These are phyloP conservation scores for Ceratobasidium sp. DNA, from an alignment of 1,284 basidiomycete genomes.

Conservation along the genomic window DNA sequence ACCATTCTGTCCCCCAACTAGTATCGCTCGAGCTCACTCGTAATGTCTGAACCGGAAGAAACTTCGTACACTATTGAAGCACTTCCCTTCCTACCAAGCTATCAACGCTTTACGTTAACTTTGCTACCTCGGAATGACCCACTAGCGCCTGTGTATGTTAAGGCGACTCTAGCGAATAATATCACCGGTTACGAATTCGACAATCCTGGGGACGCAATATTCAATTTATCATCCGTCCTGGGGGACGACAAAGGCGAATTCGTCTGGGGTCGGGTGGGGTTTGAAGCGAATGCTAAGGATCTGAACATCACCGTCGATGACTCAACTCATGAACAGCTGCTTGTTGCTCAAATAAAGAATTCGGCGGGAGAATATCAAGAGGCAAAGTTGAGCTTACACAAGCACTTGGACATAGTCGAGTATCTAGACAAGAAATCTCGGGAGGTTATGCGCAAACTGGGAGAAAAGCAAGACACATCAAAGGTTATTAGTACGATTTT, in stretches of 20 bases:
- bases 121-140: neutral
- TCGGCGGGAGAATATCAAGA: neutral
- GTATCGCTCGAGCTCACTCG: neutral
- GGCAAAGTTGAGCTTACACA: neutral
- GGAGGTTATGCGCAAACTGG: constrained; percentile 2
- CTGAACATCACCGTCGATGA: neutral
- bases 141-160: constrained; percentile 1
- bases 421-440: neutral
- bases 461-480: neutral
- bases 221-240: constrained; percentile 20
- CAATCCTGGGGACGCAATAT: neutral
- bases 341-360: neutral
- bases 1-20: too few species aligned
- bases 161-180: neutral
- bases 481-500: neutral
- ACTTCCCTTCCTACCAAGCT: constrained; percentile 8
- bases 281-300: neutral
- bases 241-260: constrained; percentile 25
- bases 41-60: constrained; percentile 55
- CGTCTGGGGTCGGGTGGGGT: constrained; percentile 10
- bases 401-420: neutral
- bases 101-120: neutral
- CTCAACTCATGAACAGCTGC: neutral
- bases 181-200: constrained; percentile 5
- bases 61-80: neutral